Evolutionary conservation across 2,329 filamentous ascomycete genomes (phyloP), one percentile per base, ranked within the genome.

Genomic region (Exophiala spinifera): DNA sequence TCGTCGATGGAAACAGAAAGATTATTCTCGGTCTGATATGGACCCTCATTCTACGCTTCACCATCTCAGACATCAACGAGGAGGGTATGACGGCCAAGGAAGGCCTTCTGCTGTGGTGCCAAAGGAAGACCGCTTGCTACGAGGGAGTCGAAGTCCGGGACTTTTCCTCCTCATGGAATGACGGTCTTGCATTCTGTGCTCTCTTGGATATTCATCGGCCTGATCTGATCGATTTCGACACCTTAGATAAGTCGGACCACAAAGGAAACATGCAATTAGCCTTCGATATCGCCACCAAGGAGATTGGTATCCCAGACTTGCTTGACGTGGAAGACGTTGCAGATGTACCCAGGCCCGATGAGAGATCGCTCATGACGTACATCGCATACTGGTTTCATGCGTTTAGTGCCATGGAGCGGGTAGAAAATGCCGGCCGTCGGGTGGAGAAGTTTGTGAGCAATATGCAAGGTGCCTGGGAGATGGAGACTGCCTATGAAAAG

Each of bases 321-420:
- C 81, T 99, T 55, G 94, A 99, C 70, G 94, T 97, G 13, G 94
- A 99, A 73, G 94, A 99, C 76, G 94, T 99, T 17, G 96, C 90
- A 70, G 94, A 99, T 69, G 92, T 99, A 23, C 82, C 91, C 20
- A 95, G 94, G 74, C 94, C 94, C 20, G 94, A 99, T 70, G 94
- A 99, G 73, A 86, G 90, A 65, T 95, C 89, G 70, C 80, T 99
- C 69, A 99, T 99, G 94, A 99, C 94, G 1, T 99, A 99, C 72
- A 99, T 99, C 65, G 94, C 94, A 61, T 99, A 99, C 77, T 99
- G 94, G 94, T 99, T 99, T 80, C 94, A 99, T 69, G 94, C 94
- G 64, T 99, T 99, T 71, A 97, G 92, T 25, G 92, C 97, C 68
- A 95, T 99, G 86, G 94, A 99, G 75, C 88, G 92, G 70, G 94